These are phyloP conservation scores for Torulaspora franciscae DNA, from an alignment of 805 yeast genomes.

Conservation along the genomic window DNA sequence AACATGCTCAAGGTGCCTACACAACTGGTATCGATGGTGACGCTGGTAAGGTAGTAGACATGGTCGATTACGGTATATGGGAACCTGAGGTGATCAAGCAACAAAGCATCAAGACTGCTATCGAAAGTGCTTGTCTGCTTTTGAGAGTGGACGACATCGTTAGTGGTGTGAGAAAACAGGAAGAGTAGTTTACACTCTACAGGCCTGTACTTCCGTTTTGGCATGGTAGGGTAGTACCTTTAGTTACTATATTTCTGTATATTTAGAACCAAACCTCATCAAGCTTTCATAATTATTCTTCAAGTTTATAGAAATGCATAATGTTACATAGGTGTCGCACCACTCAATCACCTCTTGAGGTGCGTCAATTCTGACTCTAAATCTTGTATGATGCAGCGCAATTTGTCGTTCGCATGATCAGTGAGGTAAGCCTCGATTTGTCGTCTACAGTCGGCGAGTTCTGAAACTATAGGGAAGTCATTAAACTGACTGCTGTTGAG, in stretches of 20 bases:
- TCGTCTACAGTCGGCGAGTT: slow-evolving; percentile 10
- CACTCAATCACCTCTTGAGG: slow-evolving; percentile 8
- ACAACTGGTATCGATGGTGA: slow-evolving; percentile 96
- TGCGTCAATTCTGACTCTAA: slow-evolving; percentile 35
- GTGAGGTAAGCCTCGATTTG: slow-evolving; percentile 16
- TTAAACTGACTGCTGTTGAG: slow-evolving; percentile 50
- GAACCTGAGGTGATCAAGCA: slow-evolving; percentile 98
- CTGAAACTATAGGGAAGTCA: slow-evolving; percentile 40
- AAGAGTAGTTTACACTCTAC: slow-evolving; percentile 14
- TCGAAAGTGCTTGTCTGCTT: slow-evolving; percentile 92
- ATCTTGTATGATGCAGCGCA: slow-evolving; percentile 36
- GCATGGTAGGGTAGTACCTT: background rate
- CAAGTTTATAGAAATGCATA: slow-evolving; percentile 6
- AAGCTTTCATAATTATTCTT: background rate
- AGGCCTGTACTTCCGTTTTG: background rate
- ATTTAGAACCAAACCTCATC: slow-evolving; percentile 2
- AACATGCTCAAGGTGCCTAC: slow-evolving; percentile 84
- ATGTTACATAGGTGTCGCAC: slow-evolving; percentile 4
- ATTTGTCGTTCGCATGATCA: slow-evolving; percentile 19
- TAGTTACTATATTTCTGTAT: slow-evolving; percentile 1
- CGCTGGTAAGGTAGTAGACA: slow-evolving; percentile 86
- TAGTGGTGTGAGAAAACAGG: slow-evolving; percentile 76
- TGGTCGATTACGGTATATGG: slow-evolving; percentile 96
- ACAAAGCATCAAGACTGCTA: slow-evolving; percentile 95
- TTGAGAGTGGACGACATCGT: slow-evolving; percentile 97